Conservation (phyloP, 768 basidiomycete species). For the Solioccasus polychromus region DNA sequence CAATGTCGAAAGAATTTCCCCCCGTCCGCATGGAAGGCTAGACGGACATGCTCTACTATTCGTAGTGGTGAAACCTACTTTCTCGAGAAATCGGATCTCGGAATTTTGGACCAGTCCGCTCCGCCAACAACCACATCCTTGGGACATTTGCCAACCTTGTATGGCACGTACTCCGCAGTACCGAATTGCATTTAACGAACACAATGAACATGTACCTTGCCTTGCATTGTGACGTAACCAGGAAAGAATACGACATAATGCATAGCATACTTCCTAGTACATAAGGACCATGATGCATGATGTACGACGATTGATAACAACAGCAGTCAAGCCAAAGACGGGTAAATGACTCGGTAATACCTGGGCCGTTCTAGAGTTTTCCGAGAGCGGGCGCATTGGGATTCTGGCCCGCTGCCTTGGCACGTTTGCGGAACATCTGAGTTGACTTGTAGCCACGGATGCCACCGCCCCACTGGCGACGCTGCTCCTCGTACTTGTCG, state of each 20-base stretch:
- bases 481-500: slow-evolving; percentile 91
- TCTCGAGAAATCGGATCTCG: too few species aligned
- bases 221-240: slow-evolving; percentile 6
- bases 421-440: slow-evolving; percentile 90
- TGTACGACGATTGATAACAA: slow-evolving; percentile 9
- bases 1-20: too few species aligned
- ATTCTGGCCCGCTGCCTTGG: slow-evolving; percentile 82
- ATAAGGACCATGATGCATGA: slow-evolving; percentile 14
- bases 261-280: slow-evolving; percentile 20
- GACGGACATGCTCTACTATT: too few species aligned
- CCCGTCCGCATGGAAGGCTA: too few species aligned
- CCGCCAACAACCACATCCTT: too few species aligned
- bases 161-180: too few species aligned
- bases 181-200: not conserved
- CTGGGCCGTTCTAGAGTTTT: slow-evolving; percentile 54
- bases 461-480: slow-evolving; percentile 95
- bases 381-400: slow-evolving; percentile 51
- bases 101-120: too few species aligned
- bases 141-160: too few species aligned
- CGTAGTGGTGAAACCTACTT: too few species aligned
- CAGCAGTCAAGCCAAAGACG: not conserved
- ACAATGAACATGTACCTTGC: slow-evolving; percentile 2
- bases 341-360: not conserved
- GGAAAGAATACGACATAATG: slow-evolving; percentile 6
- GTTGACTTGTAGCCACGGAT: slow-evolving; percentile 92